A percentile compares a stretch with the other conserved stretches of the same genome.
phyloP scores from a whole-genome alignment of 1,139 yeast genomes.

The Protomyces lactucae-debilis region DNA sequence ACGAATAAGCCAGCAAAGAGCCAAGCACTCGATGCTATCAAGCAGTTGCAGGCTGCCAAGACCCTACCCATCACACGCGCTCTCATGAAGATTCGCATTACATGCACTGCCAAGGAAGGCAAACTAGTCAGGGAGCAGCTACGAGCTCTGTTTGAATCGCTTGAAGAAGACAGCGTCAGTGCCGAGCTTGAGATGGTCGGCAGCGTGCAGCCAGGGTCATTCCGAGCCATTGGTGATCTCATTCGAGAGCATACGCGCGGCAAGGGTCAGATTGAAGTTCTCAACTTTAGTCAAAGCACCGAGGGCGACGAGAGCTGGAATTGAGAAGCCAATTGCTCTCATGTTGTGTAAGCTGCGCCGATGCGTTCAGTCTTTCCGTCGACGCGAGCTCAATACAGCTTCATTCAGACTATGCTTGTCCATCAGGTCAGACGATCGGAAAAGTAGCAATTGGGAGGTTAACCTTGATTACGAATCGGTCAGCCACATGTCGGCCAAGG shows the following conservation, averaged over 20 bases:
- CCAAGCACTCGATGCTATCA: slow-evolving; percentile 80
- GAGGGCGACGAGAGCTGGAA: slow-evolving; percentile 24
- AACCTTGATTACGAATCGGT: too few species aligned
- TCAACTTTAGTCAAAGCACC: slow-evolving; percentile 36
- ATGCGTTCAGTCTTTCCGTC: too few species aligned
- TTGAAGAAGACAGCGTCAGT: slow-evolving; percentile 51
- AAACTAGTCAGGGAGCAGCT: slow-evolving; percentile 51
- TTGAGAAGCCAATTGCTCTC: neutral
- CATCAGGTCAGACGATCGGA: too few species aligned
- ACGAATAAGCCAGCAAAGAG: slow-evolving; percentile 76
- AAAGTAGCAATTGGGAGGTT: too few species aligned
- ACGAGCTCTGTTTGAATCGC: slow-evolving; percentile 49
- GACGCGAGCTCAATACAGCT: too few species aligned
- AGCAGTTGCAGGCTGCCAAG: slow-evolving; percentile 66
- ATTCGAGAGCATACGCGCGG: slow-evolving; percentile 53
- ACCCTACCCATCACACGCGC: slow-evolving; percentile 91
- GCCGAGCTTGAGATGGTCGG: slow-evolving; percentile 60
- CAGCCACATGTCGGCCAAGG: too few species aligned
- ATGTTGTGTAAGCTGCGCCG: too few species aligned
- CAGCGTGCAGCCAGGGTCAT: slow-evolving; percentile 82
- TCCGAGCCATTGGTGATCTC: slow-evolving; percentile 61
- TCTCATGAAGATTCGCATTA: slow-evolving; percentile 74
- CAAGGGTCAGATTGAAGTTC: slow-evolving; percentile 68
- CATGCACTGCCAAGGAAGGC: slow-evolving; percentile 47
- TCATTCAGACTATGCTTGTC: too few species aligned